Evolutionary conservation across 768 basidiomycete genomes (phyloP).

Genomic region (Clitopilus hobsonii): DNA sequence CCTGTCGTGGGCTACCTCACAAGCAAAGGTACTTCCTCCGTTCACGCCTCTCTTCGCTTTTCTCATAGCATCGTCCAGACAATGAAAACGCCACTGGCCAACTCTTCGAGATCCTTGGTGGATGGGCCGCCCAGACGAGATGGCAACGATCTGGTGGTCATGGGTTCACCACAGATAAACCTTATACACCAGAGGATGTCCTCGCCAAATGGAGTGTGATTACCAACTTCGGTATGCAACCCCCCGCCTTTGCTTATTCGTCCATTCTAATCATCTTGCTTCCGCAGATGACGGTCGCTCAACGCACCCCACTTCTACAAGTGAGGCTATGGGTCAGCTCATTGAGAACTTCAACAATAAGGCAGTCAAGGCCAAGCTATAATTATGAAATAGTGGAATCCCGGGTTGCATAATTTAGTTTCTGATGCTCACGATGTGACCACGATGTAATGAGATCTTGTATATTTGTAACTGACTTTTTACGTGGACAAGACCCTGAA

Average conservation of each 20-base stretch:
- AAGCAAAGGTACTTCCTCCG: constrained; percentile 48
- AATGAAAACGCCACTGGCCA: constrained; percentile 70
- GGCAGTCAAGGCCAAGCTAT: constrained; percentile 51
- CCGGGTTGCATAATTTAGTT: background rate
- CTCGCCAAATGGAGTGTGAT: constrained; percentile 76
- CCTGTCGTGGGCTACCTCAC: constrained; percentile 90
- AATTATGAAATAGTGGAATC: constrained; percentile 11
- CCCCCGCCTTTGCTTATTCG: background rate
- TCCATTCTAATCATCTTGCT: constrained; percentile 3
- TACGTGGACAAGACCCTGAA: too few relatives aligned
- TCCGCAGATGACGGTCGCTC: constrained; percentile 83
- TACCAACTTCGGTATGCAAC: constrained; percentile 68
- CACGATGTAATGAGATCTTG: background rate
- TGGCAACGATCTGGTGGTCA: constrained; percentile 91
- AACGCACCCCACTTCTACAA: constrained; percentile 70
- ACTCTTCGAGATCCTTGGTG: constrained; percentile 84
- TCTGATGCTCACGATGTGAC: background rate
- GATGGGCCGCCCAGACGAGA: constrained; percentile 88
- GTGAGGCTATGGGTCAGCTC: constrained; percentile 71
- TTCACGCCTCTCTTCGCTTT: background rate
- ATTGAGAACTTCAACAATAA: constrained; percentile 51
- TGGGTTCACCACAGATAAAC: constrained; percentile 78
- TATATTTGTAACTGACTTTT: background rate
- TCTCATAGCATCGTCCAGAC: constrained; percentile 26
- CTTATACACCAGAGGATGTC: constrained; percentile 78